These are phyloP conservation scores for Taxawa tesnikishii DNA, from an alignment of 2,329 filamentous ascomycete species.

Conservation along the genomic window DNA sequence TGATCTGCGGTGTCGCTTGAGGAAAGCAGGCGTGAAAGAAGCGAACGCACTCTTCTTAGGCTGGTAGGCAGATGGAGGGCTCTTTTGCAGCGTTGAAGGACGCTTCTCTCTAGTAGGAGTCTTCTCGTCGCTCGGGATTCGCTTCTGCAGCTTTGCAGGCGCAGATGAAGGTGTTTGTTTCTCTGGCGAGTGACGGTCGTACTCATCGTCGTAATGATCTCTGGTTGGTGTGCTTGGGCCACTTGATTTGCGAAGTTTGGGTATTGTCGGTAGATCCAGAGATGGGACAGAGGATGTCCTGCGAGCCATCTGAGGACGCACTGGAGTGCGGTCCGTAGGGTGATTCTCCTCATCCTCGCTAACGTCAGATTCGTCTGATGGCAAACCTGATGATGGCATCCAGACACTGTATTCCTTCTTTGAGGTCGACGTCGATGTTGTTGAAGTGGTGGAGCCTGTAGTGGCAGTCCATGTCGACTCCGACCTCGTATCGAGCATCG, in stretches of 20 bases:
- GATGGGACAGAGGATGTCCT: conserved; percentile 37
- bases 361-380: conserved; percentile 17
- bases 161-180: conserved; percentile 15
- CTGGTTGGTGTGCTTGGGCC: conserved; percentile 23
- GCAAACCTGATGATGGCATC: conserved; percentile 30
- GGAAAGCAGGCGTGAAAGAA: conserved; percentile 22
- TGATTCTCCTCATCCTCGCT: conserved; percentile 16
- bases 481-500: conserved; percentile 1
- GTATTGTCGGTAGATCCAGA: conserved; percentile 31
- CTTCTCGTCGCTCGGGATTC: conserved; percentile 8
- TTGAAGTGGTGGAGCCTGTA: conserved; percentile 17
- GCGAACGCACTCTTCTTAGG: conserved; percentile 15
- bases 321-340: conserved; percentile 8
- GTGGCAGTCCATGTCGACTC: conserved; percentile 3
- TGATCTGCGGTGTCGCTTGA: conserved; percentile 50
- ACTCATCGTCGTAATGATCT: conserved; percentile 11
- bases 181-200: too few relatives aligned
- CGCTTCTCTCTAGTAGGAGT: too few relatives aligned
- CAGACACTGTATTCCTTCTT: conserved; percentile 35
- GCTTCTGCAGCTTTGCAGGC: conserved; percentile 22
- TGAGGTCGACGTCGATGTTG: conserved; percentile 11
- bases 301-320: conserved; percentile 26
- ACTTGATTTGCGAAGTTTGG: conserved; percentile 29
- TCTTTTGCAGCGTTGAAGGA: conserved; percentile 5
- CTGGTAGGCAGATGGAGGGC: neutral